phyloP scores from a whole-genome alignment of 345 rosid species.

The Eucalyptus paniculata region DNA sequence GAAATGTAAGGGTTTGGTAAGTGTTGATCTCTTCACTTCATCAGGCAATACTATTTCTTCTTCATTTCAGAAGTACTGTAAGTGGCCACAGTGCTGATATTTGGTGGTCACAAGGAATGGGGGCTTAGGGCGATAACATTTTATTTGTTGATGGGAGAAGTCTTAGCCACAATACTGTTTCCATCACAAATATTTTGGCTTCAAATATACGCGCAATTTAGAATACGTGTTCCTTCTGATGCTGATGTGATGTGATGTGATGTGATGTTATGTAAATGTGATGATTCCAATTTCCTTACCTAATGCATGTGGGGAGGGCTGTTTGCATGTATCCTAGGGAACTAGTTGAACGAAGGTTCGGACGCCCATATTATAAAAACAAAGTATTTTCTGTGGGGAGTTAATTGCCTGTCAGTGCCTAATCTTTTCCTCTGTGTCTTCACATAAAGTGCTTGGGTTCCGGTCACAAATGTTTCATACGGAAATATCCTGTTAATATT shows the following conservation, averaged over 20 bases:
- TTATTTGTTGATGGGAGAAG: background rate
- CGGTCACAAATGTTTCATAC: background rate
- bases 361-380: background rate
- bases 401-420: background rate
- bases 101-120: background rate
- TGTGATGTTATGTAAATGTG: background rate
- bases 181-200: background rate
- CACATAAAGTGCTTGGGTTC: background rate
- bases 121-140: background rate
- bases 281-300: background rate
- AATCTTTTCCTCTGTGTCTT: background rate
- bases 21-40: background rate
- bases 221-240: background rate
- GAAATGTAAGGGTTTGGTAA: background rate
- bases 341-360: background rate
- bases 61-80: background rate
- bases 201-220: background rate
- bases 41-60: background rate
- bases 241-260: background rate
- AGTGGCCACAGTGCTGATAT: background rate
- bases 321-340: background rate
- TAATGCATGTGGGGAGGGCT: background rate
- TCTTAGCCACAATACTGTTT: background rate
- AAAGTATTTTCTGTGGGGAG: background rate
- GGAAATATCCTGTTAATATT: background rate